Conservation (phyloP, 495 filamentous ascomycete species). For the Daldinia bambusicola region DNA sequence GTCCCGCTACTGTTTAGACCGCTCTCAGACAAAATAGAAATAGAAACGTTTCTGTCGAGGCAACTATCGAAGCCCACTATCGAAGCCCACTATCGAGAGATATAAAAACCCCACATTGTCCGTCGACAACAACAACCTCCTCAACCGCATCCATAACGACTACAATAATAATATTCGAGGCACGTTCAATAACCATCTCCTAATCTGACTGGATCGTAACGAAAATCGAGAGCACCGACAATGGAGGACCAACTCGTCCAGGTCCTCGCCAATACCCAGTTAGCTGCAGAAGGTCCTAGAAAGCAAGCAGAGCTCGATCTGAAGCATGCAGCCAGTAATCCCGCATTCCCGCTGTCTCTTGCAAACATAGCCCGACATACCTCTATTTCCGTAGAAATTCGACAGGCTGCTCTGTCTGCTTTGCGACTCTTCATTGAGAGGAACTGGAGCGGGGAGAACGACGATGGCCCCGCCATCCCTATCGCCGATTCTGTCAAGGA, state of each 20-base stretch:
- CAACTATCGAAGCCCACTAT: conserved; percentile 15
- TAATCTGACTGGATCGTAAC: conserved; percentile 6
- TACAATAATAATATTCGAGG: conserved; percentile 2
- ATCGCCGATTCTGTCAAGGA: conserved; percentile 75
- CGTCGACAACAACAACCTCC: neutral
- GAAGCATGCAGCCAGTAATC: conserved; percentile 67
- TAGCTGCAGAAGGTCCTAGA: conserved; percentile 71
- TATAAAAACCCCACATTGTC: neutral
- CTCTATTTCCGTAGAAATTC: conserved; percentile 73
- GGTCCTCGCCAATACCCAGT: conserved; percentile 83
- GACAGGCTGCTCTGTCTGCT: conserved; percentile 83
- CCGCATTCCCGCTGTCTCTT: conserved; percentile 79
- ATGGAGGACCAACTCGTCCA: conserved; percentile 89
- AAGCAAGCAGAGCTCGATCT: conserved; percentile 84
- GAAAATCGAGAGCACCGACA: conserved; percentile 22
- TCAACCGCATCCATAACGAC: no score
- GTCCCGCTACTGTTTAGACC: conserved; percentile 31
- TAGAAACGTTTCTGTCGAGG: conserved; percentile 29
- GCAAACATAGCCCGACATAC: conserved; percentile 80
- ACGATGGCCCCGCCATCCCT: conserved; percentile 72
- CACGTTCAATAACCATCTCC: neutral
- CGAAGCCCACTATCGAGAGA: neutral
- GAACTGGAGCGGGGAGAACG: conserved; percentile 71
- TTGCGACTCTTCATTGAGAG: conserved; percentile 83
- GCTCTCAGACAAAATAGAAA: conserved; percentile 34